Evolutionary conservation across 495 filamentous ascomycete species (phyloP).

Genomic region (Baudoinia panamericana): DNA sequence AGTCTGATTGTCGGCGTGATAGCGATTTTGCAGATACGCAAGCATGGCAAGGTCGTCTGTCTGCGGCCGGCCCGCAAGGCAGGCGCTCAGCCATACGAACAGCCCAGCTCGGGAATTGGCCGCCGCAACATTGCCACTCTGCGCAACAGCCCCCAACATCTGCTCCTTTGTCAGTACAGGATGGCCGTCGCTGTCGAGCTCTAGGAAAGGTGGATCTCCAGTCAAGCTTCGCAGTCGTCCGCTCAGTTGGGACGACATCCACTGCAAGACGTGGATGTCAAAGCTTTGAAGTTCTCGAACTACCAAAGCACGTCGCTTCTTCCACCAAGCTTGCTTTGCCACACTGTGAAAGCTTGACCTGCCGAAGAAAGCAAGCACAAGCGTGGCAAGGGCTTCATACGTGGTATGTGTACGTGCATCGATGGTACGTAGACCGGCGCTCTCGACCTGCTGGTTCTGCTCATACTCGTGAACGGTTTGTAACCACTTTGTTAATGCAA

Average conservation of each 20-base stretch:
- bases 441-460: constrained; percentile 6
- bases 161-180: constrained; percentile 9
- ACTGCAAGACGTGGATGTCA: constrained; percentile 15
- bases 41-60: constrained; percentile 70
- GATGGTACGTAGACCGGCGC: constrained; percentile 6
- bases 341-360: constrained; percentile 3
- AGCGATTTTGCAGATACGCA: constrained; percentile 68
- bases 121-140: constrained; percentile 43
- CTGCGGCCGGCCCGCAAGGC: constrained; percentile 65
- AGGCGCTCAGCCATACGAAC: constrained; percentile 81
- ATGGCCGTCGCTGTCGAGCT: constrained; percentile 9
- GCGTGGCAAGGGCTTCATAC: constrained; percentile 13
- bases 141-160: constrained; percentile 31
- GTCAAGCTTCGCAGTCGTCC: constrained; percentile 10
- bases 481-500: constrained; percentile 12
- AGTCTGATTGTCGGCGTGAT: constrained; percentile 66
- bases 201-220: constrained; percentile 13
- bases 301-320: constrained; percentile 3
- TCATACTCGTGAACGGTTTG: constrained; percentile 7
- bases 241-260: constrained; percentile 13
- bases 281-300: constrained; percentile 13
- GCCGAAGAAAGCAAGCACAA: constrained; percentile 7
- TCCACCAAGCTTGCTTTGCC: constrained; percentile 13
- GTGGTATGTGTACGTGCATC: constrained; percentile 5
- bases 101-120: constrained; percentile 76